Evolutionary conservation across 495 filamentous ascomycete genomes (phyloP).

Genomic region (Hypoxylon trugodes): DNA sequence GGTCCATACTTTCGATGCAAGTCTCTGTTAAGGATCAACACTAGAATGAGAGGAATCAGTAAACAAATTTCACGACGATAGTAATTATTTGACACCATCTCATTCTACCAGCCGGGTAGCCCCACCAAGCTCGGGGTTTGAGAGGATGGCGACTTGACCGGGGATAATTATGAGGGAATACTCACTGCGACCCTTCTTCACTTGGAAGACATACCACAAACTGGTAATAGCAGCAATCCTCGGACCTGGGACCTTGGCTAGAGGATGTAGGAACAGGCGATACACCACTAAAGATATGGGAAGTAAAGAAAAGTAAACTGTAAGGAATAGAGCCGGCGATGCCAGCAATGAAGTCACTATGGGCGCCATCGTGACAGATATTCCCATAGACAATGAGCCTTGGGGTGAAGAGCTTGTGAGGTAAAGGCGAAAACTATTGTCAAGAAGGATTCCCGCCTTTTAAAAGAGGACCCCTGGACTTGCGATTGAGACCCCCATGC

Average conservation of each 20-base stretch:
- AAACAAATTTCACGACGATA: not conserved
- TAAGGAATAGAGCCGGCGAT: slow-evolving; percentile 8
- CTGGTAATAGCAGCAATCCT: slow-evolving; percentile 49
- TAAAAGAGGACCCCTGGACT: too few relatives aligned
- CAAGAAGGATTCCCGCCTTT: not conserved
- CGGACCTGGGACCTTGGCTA: slow-evolving; percentile 48
- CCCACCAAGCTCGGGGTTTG: too few relatives aligned
- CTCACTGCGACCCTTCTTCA: slow-evolving; percentile 39
- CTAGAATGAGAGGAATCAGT: not conserved
- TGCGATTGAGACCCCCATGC: too few relatives aligned
- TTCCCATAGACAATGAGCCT: not conserved
- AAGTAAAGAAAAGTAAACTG: slow-evolving; percentile 12
- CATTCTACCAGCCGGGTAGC: too few relatives aligned
- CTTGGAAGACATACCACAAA: slow-evolving; percentile 48
- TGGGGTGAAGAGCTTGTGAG: not conserved
- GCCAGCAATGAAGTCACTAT: not conserved
- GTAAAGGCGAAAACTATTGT: not conserved
- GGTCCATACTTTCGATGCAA: slow-evolving; percentile 63
- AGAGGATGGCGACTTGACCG: too few relatives aligned
- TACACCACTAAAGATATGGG: slow-evolving; percentile 22
- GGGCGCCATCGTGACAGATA: slow-evolving; percentile 1
- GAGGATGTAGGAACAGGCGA: slow-evolving; percentile 46
- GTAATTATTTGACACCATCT: not conserved
- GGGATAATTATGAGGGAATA: not conserved
- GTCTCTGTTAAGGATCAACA: slow-evolving; percentile 39